Evolutionary conservation across 768 basidiomycete species (phyloP).

Genomic region (Panellus pusillus): DNA sequence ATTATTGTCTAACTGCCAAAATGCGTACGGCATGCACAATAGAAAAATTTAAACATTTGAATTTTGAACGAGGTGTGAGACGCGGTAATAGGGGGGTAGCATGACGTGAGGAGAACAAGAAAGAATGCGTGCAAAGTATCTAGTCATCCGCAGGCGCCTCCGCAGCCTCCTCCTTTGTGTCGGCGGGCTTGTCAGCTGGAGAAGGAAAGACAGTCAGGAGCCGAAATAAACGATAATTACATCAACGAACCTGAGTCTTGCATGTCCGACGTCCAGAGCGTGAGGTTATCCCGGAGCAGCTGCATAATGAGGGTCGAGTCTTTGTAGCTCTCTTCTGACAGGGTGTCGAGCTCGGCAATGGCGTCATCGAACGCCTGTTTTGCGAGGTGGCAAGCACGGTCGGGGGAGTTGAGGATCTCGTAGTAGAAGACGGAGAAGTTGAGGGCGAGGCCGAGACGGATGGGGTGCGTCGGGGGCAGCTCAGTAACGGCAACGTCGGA

Average conservation of each 20-base stretch:
- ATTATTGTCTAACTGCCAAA: conserved; percentile 17
- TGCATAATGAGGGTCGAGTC: conserved; percentile 98
- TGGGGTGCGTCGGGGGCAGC: conserved; percentile 94
- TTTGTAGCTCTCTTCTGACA: conserved; percentile 99
- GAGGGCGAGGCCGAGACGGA: conserved; percentile 96
- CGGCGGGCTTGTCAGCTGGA: conserved; percentile 66
- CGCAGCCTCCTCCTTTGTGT: conserved; percentile 65
- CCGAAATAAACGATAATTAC: neutral
- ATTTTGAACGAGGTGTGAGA: conserved; percentile 6
- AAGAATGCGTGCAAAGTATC: conserved; percentile 26
- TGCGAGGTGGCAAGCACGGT: conserved; percentile 97
- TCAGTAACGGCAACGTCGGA: conserved; percentile 96
- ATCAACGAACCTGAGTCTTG: conserved; percentile 75
- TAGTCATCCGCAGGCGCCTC: conserved; percentile 70
- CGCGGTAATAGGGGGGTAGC: conserved; percentile 32
- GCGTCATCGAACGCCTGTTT: conserved; percentile 99
- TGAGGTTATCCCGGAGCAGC: conserved; percentile 94
- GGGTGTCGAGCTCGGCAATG: conserved; percentile 97
- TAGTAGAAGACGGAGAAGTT: conserved; percentile 99
- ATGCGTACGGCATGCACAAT: conserved; percentile 1
- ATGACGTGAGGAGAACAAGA: conserved; percentile 26
- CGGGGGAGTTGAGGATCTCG: conserved; percentile 98
- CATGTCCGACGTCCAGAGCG: conserved; percentile 98
- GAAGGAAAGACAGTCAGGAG: conserved; percentile 15
- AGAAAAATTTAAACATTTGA: conserved; percentile 17